A percentile compares a stretch with the other conserved stretches of the same genome.
Evolutionary conservation across 495 filamentous ascomycete species (phyloP).

Genomic region (Neurospora sp.): DNA sequence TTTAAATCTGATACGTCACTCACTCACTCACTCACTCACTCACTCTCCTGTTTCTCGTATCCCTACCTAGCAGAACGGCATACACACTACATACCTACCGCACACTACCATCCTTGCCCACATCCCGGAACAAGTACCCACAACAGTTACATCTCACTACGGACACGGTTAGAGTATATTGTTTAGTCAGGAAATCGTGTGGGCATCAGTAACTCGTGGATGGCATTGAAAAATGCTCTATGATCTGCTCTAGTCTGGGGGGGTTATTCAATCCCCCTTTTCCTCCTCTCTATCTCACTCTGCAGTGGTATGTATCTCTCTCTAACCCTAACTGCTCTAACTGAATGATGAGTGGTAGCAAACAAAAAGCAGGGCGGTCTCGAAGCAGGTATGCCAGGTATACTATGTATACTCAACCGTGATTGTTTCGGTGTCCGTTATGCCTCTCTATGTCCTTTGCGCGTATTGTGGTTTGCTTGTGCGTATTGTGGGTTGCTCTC

Average conservation of each 20-base stretch:
- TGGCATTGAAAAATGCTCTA: not conserved
- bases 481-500: not conserved
- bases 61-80: too few relatives aligned
- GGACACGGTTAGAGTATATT: too few relatives aligned
- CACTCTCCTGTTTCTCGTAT: not conserved
- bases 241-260: not conserved
- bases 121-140: not conserved
- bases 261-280: not conserved
- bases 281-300: not conserved
- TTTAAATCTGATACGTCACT: not conserved
- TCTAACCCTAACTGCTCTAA: not conserved
- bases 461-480: too few relatives aligned
- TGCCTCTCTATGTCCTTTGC: not conserved
- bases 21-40: not conserved
- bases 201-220: not conserved
- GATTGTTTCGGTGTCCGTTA: not conserved
- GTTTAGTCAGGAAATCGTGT: too few relatives aligned
- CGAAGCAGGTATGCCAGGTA: not conserved
- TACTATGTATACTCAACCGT: not conserved
- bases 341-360: not conserved
- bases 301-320: not conserved
- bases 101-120: too few relatives aligned
- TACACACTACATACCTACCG: too few relatives aligned
- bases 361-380: not conserved
- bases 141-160: not conserved